Evolutionary conservation across 768 basidiomycete species (phyloP), one percentile per base, ranked within the genome.

Genomic region (Phylloporus rhodoxanthus): DNA sequence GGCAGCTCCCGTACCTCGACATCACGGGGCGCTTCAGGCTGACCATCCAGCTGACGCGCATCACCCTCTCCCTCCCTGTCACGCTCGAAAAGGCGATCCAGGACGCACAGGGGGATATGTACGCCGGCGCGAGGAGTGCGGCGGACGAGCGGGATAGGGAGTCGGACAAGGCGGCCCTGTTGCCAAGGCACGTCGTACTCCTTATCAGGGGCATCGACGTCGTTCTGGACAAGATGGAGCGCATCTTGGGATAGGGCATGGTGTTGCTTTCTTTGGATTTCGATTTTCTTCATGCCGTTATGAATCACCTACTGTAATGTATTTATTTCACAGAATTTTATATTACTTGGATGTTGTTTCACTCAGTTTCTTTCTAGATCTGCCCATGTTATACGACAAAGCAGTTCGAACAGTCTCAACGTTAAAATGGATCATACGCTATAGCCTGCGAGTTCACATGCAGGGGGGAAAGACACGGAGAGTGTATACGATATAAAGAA

Each of bases 1-100:
- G 84, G 21, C 75, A 81, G 44, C 75, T 91, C 21, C 80, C 85
- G 11, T 91, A 88, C 61, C 77, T 91, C 54, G 87, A 91, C 65
- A 68, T 92, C 51, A 72, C 82, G 42, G 83, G 84, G 13, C 83
- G 91, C 13, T 82, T 83, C 2, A 79, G 87, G 9, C 72, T 91
- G 30, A 84, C 85, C 8, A 79, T 91, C 34, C 83, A 85, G 56
- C 75, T 93, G 37, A 83, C 84, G 3, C 79, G 90, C 17, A 83
- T 90, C 58, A 84, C 86, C 4, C 76, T 91, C 48, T 78, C 75
- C 41, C 75, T 91, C 8, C 88, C 88, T 2, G 76, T 88, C 50
- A 82, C 79, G 0, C 72, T 91, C 15, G 90, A 92, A 61, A 73
- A 70, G 37, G 87, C 86, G 0, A 68, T 91, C 50, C 72, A 72